Conservation (phyloP, 2,329 filamentous ascomycete species). For the Cladobotryum mycophilum region DNA sequence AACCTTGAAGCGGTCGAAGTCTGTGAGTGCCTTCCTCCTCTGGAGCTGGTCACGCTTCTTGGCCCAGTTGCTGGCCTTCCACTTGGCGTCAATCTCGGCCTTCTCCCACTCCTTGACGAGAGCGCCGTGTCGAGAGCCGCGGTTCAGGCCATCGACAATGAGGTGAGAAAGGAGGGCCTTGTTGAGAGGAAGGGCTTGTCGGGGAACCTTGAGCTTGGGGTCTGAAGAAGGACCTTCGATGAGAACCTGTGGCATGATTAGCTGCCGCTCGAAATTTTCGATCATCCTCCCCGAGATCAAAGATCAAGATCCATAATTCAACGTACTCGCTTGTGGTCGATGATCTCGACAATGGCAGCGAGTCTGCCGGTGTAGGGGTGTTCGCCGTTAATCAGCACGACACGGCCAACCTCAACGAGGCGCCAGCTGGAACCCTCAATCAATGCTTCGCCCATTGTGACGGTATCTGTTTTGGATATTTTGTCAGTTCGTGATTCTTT, state of each 20-base stretch:
- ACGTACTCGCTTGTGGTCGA: slow-evolving; percentile 99
- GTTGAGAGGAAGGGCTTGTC: slow-evolving; percentile 78
- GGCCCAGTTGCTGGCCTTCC: slow-evolving; percentile 84
- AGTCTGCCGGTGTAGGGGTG: slow-evolving; percentile 79
- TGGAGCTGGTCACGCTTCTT: slow-evolving; percentile 84
- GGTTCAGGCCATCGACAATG: slow-evolving; percentile 78
- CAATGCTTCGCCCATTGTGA: slow-evolving; percentile 76
- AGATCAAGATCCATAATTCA: slow-evolving; percentile 10
- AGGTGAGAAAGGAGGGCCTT: slow-evolving; percentile 85
- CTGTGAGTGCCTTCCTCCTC: slow-evolving; percentile 84
- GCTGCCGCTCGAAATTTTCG: slow-evolving; percentile 13
- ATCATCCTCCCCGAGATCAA: background rate
- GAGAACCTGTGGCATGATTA: slow-evolving; percentile 63
- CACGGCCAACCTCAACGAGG: slow-evolving; percentile 96
- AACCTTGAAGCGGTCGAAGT: slow-evolving; percentile 99
- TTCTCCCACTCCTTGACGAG: slow-evolving; percentile 89
- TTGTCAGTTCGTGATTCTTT: slow-evolving; percentile 27
- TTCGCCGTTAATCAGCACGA: slow-evolving; percentile 79
- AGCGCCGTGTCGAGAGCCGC: slow-evolving; percentile 72
- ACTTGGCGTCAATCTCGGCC: slow-evolving; percentile 86
- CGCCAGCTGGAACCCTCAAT: slow-evolving; percentile 83
- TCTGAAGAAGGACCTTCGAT: slow-evolving; percentile 89
- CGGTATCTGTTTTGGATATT: slow-evolving; percentile 28
- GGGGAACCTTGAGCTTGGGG: slow-evolving; percentile 71
- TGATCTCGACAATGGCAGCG: slow-evolving; percentile 95